phyloP scores from a whole-genome alignment of 1,284 basidiomycete genomes.

The Schizophyllum amplum region DNA sequence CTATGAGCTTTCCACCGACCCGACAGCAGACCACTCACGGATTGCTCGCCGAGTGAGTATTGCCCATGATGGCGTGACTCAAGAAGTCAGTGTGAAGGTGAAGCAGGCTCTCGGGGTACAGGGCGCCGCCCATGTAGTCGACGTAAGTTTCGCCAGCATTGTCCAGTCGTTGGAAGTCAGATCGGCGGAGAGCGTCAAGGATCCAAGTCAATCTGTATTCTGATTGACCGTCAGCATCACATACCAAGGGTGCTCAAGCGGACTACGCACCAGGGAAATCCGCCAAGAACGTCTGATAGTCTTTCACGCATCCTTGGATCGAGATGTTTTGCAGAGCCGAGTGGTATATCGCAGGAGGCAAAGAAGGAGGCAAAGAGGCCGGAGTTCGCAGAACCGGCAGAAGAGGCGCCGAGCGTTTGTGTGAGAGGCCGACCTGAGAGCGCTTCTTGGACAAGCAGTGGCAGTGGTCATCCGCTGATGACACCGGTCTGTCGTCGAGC shows the following conservation, averaged over 20 bases:
- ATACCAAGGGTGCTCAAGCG: neutral
- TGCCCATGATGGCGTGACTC: conserved; percentile 58
- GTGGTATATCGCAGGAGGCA: neutral
- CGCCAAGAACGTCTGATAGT: conserved; percentile 10
- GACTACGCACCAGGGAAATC: conserved; percentile 15
- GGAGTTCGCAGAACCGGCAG: neutral
- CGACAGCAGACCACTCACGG: conserved; percentile 39
- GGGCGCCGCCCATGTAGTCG: conserved; percentile 75
- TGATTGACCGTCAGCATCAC: conserved; percentile 8
- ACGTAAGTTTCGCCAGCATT: conserved; percentile 62
- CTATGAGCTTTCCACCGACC: conserved; percentile 5
- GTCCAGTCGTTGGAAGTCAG: conserved; percentile 61
- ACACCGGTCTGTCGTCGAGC: neutral
- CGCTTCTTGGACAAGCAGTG: neutral
- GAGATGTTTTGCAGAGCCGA: neutral
- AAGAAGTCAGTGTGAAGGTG: conserved; percentile 62
- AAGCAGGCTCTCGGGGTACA: conserved; percentile 71
- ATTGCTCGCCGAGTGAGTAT: conserved; percentile 75
- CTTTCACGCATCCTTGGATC: neutral
- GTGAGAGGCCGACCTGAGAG: neutral
- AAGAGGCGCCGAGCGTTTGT: neutral
- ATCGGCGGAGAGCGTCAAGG: conserved; percentile 60
- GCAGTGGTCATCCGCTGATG: neutral
- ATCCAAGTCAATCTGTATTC: conserved; percentile 58
- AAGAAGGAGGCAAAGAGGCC: neutral